phyloP scores from a whole-genome alignment of 306 rosid genomes.

The Cucumis sativus region Cucumber_9930_V3 NC_026660.2:18061001-18061500 shows the following conservation, averaged over 20 bases:
- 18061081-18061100: not conserved
- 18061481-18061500: no score
- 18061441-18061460: no score
- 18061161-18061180: not conserved
- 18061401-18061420: no score
- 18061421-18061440: no score
- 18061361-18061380: no score
- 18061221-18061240: not conserved
- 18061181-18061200: not conserved
- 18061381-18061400: no score
- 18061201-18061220: not conserved
- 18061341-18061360: no score
- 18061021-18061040: slow-evolving; percentile 23
- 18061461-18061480: no score
- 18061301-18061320: no score
- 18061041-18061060: not conserved
- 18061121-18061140: not conserved
- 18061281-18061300: not conserved
- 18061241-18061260: not conserved
- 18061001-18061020: slow-evolving; percentile 58
- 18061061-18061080: not conserved
- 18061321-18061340: no score
- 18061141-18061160: not conserved
- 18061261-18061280: not conserved
- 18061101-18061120: not conserved